phyloP scores from a whole-genome alignment of 2,329 filamentous ascomycete species.

The Thyridium curvatum region DNA sequence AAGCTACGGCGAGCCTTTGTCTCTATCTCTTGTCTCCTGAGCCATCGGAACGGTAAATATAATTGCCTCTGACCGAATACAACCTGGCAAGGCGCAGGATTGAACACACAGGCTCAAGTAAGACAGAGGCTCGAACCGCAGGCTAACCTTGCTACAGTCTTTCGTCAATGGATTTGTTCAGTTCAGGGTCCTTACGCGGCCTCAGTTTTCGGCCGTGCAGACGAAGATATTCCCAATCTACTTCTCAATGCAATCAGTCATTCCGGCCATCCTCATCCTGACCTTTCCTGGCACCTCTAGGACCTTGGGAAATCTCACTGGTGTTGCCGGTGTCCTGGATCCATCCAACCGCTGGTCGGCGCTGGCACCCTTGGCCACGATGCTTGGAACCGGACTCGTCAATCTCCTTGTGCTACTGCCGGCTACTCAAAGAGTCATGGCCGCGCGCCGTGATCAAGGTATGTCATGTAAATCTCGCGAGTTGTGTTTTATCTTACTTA shows the following conservation, averaged over 20 bases:
- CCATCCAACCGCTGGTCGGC: conserved; percentile 57
- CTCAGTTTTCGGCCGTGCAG: conserved; percentile 78
- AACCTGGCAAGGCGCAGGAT: too few species aligned
- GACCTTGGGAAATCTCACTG: conserved; percentile 5
- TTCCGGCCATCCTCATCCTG: conserved; percentile 67
- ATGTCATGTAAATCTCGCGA: conserved; percentile 10
- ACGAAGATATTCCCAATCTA: conserved; percentile 79
- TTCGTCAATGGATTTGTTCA: conserved; percentile 71
- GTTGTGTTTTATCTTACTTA: not conserved
- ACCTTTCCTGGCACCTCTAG: conserved; percentile 65
- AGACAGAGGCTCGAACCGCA: conserved; percentile 5
- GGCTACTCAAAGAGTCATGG: conserved; percentile 67
- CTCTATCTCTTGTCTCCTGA: too few species aligned
- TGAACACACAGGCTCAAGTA: too few species aligned
- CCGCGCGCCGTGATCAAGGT: conserved; percentile 74
- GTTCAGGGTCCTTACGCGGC: conserved; percentile 69
- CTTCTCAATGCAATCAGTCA: conserved; percentile 73
- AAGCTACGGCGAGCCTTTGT: too few species aligned
- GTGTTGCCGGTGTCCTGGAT: conserved; percentile 51
- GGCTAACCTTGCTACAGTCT: conserved; percentile 40
- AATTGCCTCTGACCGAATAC: too few species aligned
- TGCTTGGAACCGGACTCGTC: conserved; percentile 62
- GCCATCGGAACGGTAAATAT: too few species aligned
- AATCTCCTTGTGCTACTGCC: conserved; percentile 73
- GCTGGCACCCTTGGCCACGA: conserved; percentile 61